Conservation (phyloP, 208 protist species). For the Trypanosoma cruzi region DNA sequence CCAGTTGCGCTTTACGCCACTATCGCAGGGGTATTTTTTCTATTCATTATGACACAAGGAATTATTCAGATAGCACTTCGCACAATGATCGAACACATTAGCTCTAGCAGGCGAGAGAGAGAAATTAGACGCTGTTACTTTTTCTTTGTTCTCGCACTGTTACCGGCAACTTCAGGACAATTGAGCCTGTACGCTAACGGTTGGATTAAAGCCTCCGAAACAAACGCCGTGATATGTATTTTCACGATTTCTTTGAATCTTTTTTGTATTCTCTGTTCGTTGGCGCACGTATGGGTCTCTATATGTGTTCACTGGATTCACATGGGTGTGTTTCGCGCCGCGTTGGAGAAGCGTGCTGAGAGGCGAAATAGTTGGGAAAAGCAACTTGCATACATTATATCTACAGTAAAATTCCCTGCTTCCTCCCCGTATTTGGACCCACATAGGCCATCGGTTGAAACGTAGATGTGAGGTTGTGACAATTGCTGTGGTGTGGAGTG, state of each 20-base stretch:
- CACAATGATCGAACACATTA: constrained; percentile 24
- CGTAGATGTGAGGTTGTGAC: no score
- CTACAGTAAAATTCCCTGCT: no score
- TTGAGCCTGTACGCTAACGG: constrained; percentile 7
- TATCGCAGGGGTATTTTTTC: constrained; percentile 22
- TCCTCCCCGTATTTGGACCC: no score
- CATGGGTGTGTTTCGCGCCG: neutral
- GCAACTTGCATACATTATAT: constrained; percentile 11
- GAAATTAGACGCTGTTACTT: constrained; percentile 8
- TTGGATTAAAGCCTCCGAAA: neutral
- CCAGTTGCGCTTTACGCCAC: constrained; percentile 19
- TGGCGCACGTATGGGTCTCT: constrained; percentile 20
- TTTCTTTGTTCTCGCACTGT: constrained; percentile 12
- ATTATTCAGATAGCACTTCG: constrained; percentile 18
- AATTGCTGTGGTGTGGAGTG: neutral
- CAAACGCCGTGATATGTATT: constrained; percentile 4
- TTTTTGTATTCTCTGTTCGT: neutral
- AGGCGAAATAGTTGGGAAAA: constrained; percentile 7
- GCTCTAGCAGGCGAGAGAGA: neutral
- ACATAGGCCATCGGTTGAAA: no score
- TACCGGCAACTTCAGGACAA: constrained; percentile 16
- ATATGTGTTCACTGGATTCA: constrained; percentile 28
- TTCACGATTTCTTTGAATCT: constrained; percentile 16
- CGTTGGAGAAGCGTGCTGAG: constrained; percentile 7
- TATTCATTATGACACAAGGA: constrained; percentile 15